Evolutionary conservation across 148 eudicot species (phyloP).

Genomic region (Nepenthes gracilis): DNA sequence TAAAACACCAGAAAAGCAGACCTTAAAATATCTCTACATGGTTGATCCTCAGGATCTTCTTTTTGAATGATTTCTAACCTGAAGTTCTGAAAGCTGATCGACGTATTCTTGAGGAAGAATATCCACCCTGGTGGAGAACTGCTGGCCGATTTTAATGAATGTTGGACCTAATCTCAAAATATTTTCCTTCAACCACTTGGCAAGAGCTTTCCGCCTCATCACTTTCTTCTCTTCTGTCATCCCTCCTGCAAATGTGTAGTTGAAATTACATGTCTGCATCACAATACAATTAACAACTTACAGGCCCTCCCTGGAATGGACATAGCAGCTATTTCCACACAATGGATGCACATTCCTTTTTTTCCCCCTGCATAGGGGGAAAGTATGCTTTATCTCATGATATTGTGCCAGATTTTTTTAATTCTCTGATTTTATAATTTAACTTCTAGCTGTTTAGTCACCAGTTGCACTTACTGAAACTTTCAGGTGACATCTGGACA

Average conservation of each 20-base stretch:
- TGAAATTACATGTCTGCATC: slow-evolving; percentile 2
- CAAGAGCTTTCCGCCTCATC: slow-evolving; percentile 66
- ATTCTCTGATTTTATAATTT: too few species aligned
- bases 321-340: too few species aligned
- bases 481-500: too few species aligned
- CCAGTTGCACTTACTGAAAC: too few species aligned
- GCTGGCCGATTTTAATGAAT: slow-evolving; percentile 95
- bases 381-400: too few species aligned
- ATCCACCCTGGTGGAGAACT: slow-evolving; percentile 97
- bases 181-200: slow-evolving; percentile 93
- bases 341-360: too few species aligned
- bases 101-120: slow-evolving; percentile 98
- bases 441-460: too few species aligned
- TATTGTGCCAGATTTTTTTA: too few species aligned
- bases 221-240: slow-evolving; percentile 80
- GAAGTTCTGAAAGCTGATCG: slow-evolving; percentile 97
- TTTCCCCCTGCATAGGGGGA: too few species aligned
- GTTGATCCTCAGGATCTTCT: neutral
- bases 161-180: slow-evolving; percentile 97
- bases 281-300: neutral
- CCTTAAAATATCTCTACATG: neutral
- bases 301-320: too few species aligned
- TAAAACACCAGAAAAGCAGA: too few species aligned
- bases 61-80: slow-evolving; percentile 35
- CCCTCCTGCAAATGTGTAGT: slow-evolving; percentile 55